Conservation (phyloP, 768 basidiomycete species). For the Solioccasus polychromus region DNA sequence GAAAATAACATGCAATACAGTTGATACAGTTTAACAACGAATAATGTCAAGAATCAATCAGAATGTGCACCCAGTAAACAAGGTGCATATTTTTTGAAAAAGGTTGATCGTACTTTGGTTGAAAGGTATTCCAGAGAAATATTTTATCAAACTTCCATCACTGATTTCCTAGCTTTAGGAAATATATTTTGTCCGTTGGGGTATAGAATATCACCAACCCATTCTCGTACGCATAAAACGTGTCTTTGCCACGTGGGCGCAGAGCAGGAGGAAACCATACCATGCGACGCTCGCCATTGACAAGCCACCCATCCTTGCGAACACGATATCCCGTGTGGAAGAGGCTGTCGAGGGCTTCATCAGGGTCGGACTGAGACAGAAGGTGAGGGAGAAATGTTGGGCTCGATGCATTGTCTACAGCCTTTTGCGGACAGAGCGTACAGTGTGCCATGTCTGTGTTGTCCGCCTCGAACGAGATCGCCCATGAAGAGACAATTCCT, state of each 20-base stretch:
- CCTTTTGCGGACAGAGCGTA: too few relatives aligned
- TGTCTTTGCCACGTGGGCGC: constrained; percentile 4
- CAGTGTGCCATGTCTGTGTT: not conserved
- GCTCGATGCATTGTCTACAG: not conserved
- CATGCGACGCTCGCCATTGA: constrained; percentile 14
- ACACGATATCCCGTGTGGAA: constrained; percentile 11
- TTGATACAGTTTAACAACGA: too few relatives aligned
- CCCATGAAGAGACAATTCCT: constrained; percentile 7
- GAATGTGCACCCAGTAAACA: too few relatives aligned
- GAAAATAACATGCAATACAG: too few relatives aligned
- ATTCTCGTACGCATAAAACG: constrained; percentile 8
- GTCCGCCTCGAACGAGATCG: not conserved
- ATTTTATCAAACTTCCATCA: too few relatives aligned
- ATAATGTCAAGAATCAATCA: too few relatives aligned
- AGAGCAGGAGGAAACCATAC: constrained; percentile 9
- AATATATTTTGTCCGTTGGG: not conserved
- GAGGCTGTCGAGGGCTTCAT: constrained; percentile 3
- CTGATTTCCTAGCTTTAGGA: too few relatives aligned
- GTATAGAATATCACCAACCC: constrained; percentile 2
- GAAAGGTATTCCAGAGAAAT: too few relatives aligned
- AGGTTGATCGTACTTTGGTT: too few relatives aligned
- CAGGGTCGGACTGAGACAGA: constrained; percentile 7
- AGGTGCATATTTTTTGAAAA: too few relatives aligned
- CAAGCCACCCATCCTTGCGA: constrained; percentile 21
- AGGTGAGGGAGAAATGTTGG: constrained; percentile 2